phyloP scores from a whole-genome alignment of 2,329 filamentous ascomycete species.

The Epichloe glyceriae region DNA sequence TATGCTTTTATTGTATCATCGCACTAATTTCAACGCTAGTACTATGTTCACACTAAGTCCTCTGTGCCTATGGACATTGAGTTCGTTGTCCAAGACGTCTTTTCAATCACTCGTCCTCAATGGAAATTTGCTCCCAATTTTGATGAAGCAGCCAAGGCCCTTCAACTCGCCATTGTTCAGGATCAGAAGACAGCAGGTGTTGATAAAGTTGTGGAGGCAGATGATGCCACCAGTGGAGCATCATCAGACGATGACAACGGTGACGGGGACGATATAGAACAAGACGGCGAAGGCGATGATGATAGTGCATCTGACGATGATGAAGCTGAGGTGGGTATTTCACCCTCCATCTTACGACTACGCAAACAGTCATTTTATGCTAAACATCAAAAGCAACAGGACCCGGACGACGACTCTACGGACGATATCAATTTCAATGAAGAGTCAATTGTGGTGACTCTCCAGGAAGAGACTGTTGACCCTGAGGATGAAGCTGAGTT shows the following conservation, averaged over 20 bases:
- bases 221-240: conserved; percentile 57
- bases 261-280: conserved; percentile 52
- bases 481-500: conserved; percentile 95
- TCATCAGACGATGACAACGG: conserved; percentile 67
- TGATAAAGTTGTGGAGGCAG: conserved; percentile 56
- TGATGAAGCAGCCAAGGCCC: conserved; percentile 71
- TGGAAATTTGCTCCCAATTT: conserved; percentile 78
- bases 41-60: conserved; percentile 87
- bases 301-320: conserved; percentile 47
- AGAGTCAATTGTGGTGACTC: conserved; percentile 82
- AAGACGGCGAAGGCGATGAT: conserved; percentile 46
- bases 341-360: background rate
- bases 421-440: conserved; percentile 59
- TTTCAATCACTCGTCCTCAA: conserved; percentile 70
- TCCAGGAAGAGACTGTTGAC: conserved; percentile 79
- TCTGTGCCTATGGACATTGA: conserved; percentile 92
- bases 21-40: conserved; percentile 32
- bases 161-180: conserved; percentile 77
- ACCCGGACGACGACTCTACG: conserved; percentile 35
- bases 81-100: conserved; percentile 90
- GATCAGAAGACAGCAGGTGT: conserved; percentile 72
- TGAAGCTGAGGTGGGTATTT: conserved; percentile 38
- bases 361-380: background rate
- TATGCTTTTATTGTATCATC: background rate
- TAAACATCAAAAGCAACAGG: conserved; percentile 20